phyloP scores from a whole-genome alignment of 768 basidiomycete genomes.

The Trichaptum fuscoviolaceum region DNA sequence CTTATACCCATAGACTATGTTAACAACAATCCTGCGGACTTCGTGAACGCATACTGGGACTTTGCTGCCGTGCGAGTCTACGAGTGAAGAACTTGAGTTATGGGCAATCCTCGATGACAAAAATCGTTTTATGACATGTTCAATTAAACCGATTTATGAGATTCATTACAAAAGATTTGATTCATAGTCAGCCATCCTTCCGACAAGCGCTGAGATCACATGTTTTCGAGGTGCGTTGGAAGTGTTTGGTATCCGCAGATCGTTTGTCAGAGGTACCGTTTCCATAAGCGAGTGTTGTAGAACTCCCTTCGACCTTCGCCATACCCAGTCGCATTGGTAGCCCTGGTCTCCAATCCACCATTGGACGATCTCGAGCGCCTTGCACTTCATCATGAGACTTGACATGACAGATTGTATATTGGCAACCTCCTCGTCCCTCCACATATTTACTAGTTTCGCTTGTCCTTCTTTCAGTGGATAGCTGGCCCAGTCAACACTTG shows the following conservation, averaged over 20 bases:
- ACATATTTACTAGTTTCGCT: neutral
- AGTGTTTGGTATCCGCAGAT: neutral
- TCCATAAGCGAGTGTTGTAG: neutral
- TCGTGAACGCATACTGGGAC: constrained; percentile 67
- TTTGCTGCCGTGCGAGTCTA: constrained; percentile 56
- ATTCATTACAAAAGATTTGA: no score
- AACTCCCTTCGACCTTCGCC: neutral
- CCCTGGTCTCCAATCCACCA: neutral
- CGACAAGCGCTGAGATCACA: neutral
- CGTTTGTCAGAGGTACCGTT: neutral
- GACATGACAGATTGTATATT: neutral
- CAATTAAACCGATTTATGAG: no score
- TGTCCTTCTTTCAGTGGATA: neutral
- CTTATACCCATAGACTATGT: constrained; percentile 43
- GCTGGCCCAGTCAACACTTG: neutral
- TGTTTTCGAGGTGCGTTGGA: neutral
- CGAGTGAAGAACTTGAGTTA: neutral
- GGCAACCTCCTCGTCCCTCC: neutral
- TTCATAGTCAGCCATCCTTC: neutral
- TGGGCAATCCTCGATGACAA: no score
- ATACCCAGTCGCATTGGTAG: neutral
- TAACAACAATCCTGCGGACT: constrained; percentile 61
- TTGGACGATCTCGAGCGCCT: neutral
- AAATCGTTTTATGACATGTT: no score
- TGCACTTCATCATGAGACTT: neutral